phyloP scores from a whole-genome alignment of 208 protist genomes.

The Leptomonas seymouri region DNA sequence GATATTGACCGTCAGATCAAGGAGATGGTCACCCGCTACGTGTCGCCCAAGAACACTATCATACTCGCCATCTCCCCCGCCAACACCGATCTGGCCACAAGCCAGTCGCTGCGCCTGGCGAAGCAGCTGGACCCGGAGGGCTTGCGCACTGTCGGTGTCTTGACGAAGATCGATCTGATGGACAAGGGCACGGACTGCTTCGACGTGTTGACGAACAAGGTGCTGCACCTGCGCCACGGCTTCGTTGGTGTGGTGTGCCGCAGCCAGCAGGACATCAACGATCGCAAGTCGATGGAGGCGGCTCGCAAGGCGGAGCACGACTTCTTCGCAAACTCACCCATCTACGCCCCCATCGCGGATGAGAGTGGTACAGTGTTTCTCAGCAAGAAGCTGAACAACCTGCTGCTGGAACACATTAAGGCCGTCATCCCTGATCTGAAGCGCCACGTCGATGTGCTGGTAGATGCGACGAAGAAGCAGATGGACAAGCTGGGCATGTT shows the following conservation, averaged over 20 bases:
- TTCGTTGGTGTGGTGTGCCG: slow-evolving; percentile 99
- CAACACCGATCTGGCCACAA: slow-evolving; percentile 99
- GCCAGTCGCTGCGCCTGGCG: slow-evolving; percentile 98
- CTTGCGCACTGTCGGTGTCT: slow-evolving; percentile 97
- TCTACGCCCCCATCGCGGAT: slow-evolving; percentile 90
- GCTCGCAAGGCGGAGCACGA: slow-evolving; percentile 89
- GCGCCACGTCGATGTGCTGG: slow-evolving; percentile 86
- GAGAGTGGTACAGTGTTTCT: slow-evolving; percentile 91
- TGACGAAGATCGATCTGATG: slow-evolving; percentile 99
- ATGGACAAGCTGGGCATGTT: slow-evolving; percentile 92
- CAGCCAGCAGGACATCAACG: slow-evolving; percentile 97
- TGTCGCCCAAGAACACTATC: slow-evolving; percentile 97
- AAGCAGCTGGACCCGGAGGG: slow-evolving; percentile 97
- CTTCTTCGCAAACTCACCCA: slow-evolving; percentile 95
- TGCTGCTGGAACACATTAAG: slow-evolving; percentile 97
- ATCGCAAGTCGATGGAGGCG: slow-evolving; percentile 84
- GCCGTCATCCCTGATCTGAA: slow-evolving; percentile 94
- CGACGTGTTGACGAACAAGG: slow-evolving; percentile 95
- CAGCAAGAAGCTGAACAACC: slow-evolving; percentile 87
- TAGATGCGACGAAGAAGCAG: slow-evolving; percentile 84
- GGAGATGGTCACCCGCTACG: slow-evolving; percentile 97
- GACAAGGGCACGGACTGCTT: slow-evolving; percentile 97
- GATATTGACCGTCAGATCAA: slow-evolving; percentile 98
- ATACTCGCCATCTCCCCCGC: slow-evolving; percentile 99
- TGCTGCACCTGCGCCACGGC: slow-evolving; percentile 95